Conservation (phyloP, 108 stramenopile genomes). For the Chaetoceros tenuissimus region DNA sequence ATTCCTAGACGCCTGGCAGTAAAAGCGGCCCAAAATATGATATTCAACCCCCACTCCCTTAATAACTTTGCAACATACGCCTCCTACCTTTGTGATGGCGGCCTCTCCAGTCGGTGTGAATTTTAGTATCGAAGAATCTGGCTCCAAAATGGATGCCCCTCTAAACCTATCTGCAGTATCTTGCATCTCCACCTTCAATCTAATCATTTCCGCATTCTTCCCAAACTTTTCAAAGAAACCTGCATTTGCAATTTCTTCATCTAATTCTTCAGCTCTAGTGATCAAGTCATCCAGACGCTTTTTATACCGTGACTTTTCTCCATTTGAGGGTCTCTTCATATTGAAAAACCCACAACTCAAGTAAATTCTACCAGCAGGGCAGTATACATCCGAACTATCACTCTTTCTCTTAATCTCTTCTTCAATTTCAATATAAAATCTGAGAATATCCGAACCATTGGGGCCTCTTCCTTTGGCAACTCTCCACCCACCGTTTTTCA, state of each 20-base stretch:
- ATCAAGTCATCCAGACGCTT: conserved; percentile 30
- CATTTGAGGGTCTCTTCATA: conserved; percentile 8
- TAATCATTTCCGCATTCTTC: conserved; percentile 21
- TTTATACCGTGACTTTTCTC: conserved; percentile 24
- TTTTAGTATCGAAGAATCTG: conserved; percentile 38
- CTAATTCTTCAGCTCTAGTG: conserved; percentile 19
- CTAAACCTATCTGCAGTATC: conserved; percentile 34
- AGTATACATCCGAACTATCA: conserved; percentile 35
- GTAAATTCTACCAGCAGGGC: conserved; percentile 63
- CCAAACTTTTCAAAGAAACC: conserved; percentile 15
- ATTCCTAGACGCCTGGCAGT: not conserved
- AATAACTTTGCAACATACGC: conserved; percentile 60
- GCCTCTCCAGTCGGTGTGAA: conserved; percentile 49
- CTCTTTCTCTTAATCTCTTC: conserved; percentile 35
- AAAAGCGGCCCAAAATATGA: conserved; percentile 65
- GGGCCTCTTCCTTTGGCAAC: conserved; percentile 55
- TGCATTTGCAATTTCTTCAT: conserved; percentile 7
- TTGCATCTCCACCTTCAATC: conserved; percentile 23
- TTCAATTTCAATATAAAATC: conserved; percentile 62
- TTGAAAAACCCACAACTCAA: conserved; percentile 75
- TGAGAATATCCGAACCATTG: conserved; percentile 46
- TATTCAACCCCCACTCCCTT: conserved; percentile 63
- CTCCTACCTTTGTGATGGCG: conserved; percentile 66
- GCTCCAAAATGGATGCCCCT: conserved; percentile 43
- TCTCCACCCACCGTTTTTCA: conserved; percentile 58